Evolutionary conservation across 2,329 filamentous ascomycete species (phyloP), one percentile per base, ranked within the genome.

Genomic region (Neurospora crassa): DNA sequence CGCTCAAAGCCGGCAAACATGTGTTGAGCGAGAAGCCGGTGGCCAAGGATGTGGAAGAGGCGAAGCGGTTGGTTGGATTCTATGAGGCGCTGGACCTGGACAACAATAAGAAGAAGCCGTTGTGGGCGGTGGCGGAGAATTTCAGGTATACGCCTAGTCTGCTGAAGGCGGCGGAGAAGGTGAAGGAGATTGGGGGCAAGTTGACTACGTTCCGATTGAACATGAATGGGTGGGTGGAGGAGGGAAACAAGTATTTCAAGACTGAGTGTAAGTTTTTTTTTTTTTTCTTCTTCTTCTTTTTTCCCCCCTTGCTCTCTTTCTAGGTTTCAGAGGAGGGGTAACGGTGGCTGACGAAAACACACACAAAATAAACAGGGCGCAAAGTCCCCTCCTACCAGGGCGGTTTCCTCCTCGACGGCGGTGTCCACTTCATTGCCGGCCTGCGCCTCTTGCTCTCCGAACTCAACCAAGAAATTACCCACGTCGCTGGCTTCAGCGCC

Each of bases 331-430:
- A 0, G 29, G 18, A 29, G 20, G 47, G 68, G 37, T 5, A 11
- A 45, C 40, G 11, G 24, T 5, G 41, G 7, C 68, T 71, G 24
- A 72, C 47, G 43, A 45, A 37, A 43, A 43, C 8, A 18, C 10
- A 10, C 37, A 40, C 10, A 40, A 40, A 40, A 40, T 29, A 37
- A 11, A 47, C 37, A 78, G 77, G 91, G 92, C 88, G 92, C 70
- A 90, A 90, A 79, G 85, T 82, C 70, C 91, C 92, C 1, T 83
- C 86, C 69, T 87, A 92, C 78, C 91, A 93, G 79, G 92, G 92
- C 70, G 92, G 92, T 0, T 94, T 93, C 78, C 79, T 94, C 70
- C 86, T 94, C 2, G 92, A 94, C 77, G 91, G 88, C 16, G 92
- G 92, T 63, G 90, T 94, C 37, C 92, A 94, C 79, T 90, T 88